Percentiles rank a stretch among this genome's conserved stretches.
phyloP scores from a whole-genome alignment of 495 filamentous ascomycete genomes.

The Chlorociboria aeruginascens region DNA sequence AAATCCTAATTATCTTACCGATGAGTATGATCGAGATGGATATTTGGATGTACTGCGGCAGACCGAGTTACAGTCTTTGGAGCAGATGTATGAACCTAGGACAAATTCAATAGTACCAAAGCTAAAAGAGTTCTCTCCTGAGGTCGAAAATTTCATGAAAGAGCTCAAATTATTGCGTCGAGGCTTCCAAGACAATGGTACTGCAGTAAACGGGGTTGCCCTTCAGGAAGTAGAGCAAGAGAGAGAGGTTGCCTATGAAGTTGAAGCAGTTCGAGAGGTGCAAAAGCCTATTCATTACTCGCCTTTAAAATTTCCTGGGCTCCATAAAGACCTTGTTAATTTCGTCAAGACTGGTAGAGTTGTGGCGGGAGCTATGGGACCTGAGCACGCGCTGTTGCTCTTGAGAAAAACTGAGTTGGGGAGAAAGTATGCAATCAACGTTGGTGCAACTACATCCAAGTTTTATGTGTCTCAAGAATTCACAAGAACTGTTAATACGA shows the following conservation, averaged over 20 bases:
- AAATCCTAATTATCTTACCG: slow-evolving; percentile 17
- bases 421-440: slow-evolving; percentile 22
- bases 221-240: slow-evolving; percentile 37
- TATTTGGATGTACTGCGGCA: slow-evolving; percentile 29
- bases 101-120: not conserved
- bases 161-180: slow-evolving; percentile 19
- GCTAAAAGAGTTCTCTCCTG: slow-evolving; percentile 3
- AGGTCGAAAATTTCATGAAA: slow-evolving; percentile 17
- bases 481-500: slow-evolving; percentile 20
- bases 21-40: slow-evolving; percentile 20
- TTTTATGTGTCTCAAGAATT: slow-evolving; percentile 32
- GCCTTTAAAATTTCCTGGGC: slow-evolving; percentile 21
- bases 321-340: slow-evolving; percentile 24
- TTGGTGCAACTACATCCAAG: slow-evolving; percentile 8
- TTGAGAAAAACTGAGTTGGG: slow-evolving; percentile 25
- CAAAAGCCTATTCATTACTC: slow-evolving; percentile 24
- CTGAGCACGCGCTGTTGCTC: slow-evolving; percentile 23
- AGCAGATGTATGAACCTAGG: slow-evolving; percentile 31
- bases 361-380: slow-evolving; percentile 12
- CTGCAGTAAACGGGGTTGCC: slow-evolving; percentile 24
- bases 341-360: slow-evolving; percentile 31
- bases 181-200: slow-evolving; percentile 18
- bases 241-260: slow-evolving; percentile 28
- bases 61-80: slow-evolving; percentile 32
- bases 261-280: slow-evolving; percentile 28